Evolutionary conservation across 495 filamentous ascomycete species (phyloP).

Genomic region (Friedmanniomyces endolithicus): DNA sequence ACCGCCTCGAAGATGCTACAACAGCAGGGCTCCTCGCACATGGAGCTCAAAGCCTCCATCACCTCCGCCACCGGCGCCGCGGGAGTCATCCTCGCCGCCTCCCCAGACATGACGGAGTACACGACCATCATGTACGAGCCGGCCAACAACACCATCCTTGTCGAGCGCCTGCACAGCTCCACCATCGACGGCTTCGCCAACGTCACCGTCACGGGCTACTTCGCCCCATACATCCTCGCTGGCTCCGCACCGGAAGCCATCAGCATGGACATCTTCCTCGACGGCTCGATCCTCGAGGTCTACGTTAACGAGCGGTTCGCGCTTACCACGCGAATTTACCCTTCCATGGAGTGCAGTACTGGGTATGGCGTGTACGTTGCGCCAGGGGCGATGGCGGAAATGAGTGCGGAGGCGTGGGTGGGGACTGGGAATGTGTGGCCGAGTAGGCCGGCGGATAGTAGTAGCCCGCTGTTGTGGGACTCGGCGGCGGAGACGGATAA

Average conservation of each 20-base stretch:
- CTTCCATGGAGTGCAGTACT: conserved; percentile 22
- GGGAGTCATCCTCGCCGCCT: conserved; percentile 26
- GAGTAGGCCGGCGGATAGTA: conserved; percentile 25
- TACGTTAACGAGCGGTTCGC: conserved; percentile 30
- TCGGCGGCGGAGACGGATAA: conserved; percentile 29
- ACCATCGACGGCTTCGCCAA: conserved; percentile 24
- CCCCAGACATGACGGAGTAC: conserved; percentile 28
- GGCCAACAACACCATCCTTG: conserved; percentile 26
- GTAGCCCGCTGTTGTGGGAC: conserved; percentile 28
- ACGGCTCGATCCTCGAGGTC: conserved; percentile 29
- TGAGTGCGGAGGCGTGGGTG: conserved; percentile 23
- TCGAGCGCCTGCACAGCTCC: conserved; percentile 26
- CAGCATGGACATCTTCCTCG: conserved; percentile 27
- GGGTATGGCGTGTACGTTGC: conserved; percentile 27
- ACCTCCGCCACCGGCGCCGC: conserved; percentile 19
- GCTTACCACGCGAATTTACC: conserved; percentile 31
- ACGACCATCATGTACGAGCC: conserved; percentile 30
- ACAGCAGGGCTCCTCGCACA: conserved; percentile 17
- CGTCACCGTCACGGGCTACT: conserved; percentile 27
- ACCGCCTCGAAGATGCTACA: conserved; percentile 12
- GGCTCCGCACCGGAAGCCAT: conserved; percentile 20
- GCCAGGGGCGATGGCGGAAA: conserved; percentile 18
- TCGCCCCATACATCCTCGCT: conserved; percentile 26
- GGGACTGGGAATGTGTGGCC: conserved; percentile 25
- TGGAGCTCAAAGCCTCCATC: conserved; percentile 25